Conservation (phyloP, 768 basidiomycete genomes). For the Gautieria morchelliformis region DNA sequence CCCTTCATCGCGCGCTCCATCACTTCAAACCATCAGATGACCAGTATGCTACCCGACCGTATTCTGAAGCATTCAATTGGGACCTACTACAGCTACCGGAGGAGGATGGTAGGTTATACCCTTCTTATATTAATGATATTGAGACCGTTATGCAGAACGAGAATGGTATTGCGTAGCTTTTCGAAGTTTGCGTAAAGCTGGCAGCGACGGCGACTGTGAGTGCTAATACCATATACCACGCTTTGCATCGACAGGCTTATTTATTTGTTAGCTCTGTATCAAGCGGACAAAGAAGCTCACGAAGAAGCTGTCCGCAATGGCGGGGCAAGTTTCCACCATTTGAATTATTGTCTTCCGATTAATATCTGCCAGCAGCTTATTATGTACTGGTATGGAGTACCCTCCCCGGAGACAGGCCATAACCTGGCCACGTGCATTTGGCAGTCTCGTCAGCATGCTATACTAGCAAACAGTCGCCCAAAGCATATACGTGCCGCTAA, state of each 20-base stretch:
- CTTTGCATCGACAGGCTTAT: not conserved
- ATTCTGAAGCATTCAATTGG: constrained; percentile 87
- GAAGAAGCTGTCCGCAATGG: constrained; percentile 88
- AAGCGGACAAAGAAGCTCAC: constrained; percentile 80
- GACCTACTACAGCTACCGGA: constrained; percentile 51
- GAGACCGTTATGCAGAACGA: constrained; percentile 31
- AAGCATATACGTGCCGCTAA: constrained; percentile 78
- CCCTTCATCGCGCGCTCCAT: constrained; percentile 80
- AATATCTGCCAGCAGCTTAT: constrained; percentile 41
- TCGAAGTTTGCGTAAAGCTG: constrained; percentile 62
- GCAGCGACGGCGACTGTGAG: constrained; percentile 60
- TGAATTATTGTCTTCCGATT: not conserved
- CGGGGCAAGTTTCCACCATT: constrained; percentile 42
- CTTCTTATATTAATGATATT: not conserved
- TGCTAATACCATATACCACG: constrained; percentile 5
- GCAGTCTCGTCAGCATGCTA: constrained; percentile 80
- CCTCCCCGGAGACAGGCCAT: constrained; percentile 60
- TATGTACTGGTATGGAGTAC: constrained; percentile 91
- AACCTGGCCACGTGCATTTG: constrained; percentile 96
- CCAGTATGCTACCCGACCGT: constrained; percentile 56
- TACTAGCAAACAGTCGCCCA: constrained; percentile 69
- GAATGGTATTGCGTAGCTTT: constrained; percentile 95
- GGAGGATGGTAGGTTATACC: constrained; percentile 29
- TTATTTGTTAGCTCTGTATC: constrained; percentile 57
- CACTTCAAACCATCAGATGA: constrained; percentile 50